Conservation (phyloP, 345 rosid genomes). For the Eucalyptus camaldulensis region DNA sequence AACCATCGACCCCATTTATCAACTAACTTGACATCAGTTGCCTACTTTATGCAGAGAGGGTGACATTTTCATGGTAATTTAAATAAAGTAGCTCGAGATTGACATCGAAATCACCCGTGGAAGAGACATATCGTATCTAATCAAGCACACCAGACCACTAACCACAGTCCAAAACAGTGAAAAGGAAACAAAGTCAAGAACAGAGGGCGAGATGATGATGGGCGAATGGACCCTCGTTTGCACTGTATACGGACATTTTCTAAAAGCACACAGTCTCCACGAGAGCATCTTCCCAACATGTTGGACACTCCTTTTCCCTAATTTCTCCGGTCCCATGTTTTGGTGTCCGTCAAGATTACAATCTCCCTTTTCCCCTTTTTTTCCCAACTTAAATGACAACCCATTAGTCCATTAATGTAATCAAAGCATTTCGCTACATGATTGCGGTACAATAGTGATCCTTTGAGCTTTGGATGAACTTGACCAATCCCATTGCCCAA, state of each 20-base stretch:
- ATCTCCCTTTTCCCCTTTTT: background rate
- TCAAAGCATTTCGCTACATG: background rate
- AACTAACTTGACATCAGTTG: background rate
- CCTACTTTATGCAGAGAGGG: background rate
- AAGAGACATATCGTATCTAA: background rate
- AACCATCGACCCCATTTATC: background rate
- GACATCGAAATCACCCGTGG: background rate
- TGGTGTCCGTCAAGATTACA: background rate
- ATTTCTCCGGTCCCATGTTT: background rate
- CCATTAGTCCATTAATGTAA: background rate
- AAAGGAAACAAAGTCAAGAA: conserved; percentile 17
- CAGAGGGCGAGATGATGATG: conserved; percentile 4
- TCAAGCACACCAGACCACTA: background rate
- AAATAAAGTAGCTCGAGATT: background rate
- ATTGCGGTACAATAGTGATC: background rate
- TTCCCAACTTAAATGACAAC: background rate
- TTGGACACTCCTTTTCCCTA: background rate
- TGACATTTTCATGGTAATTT: background rate
- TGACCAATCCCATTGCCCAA: background rate
- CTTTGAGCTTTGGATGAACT: background rate
- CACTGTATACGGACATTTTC: conserved; percentile 1
- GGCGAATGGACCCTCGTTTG: conserved; percentile 9
- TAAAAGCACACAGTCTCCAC: background rate
- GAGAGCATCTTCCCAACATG: background rate
- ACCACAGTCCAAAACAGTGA: background rate